Base-by-base conservation (phyloP, 208 protist genomes). In the Leptomonas pyrrhocoris region DNA sequence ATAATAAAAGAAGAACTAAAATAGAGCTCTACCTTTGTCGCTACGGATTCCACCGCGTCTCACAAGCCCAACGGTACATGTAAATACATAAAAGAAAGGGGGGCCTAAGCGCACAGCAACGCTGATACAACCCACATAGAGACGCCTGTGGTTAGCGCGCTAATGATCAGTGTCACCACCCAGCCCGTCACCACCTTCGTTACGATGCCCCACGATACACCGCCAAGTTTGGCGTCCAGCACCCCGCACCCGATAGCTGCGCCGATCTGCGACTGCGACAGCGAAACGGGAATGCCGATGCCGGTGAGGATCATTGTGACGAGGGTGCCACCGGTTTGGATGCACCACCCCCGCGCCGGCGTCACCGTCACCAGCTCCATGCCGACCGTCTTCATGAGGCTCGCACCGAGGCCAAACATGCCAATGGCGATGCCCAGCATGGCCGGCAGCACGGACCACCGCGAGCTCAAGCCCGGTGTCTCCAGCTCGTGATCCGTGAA, bases 401-500 rank as follows among this genome's bases (percentile, higher is more conserved):
- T 82, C 46, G 83, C 74, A 7, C 90, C 90, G 38, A 93, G 86
- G 31, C 79, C 78, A 49, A 83, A 90, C 85, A 91, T 93, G 66
- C 90, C 90, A 68, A 93, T 90, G 21, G 90, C 86, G 57, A 95
- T 91, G 27, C 90, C 90, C 13, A 93, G 57, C 90, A 95, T 92
- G 5, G 87, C 90, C 3, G 87, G 87, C 36, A 91, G 69, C 70
- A 95, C 80, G 13, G 85, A 79, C 86, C 90, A 95, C 57, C 54
- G 54, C 55, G 76, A 79, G 74, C 77, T 83, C 67, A 93, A 66
- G 27, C 73, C 72, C 6, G 58, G 48, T 64, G 80, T 76, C 21
- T 76, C 70, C 27, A 93, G 72, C 73, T 89, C 84, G 64, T 84
- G 77, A 49, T 88, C 72, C 30, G 68, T 83, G 79, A 95, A 95